Conservation (phyloP, 2,329 filamentous ascomycete genomes). For the Stagonosporopsis cucurbitacearum region DNA sequence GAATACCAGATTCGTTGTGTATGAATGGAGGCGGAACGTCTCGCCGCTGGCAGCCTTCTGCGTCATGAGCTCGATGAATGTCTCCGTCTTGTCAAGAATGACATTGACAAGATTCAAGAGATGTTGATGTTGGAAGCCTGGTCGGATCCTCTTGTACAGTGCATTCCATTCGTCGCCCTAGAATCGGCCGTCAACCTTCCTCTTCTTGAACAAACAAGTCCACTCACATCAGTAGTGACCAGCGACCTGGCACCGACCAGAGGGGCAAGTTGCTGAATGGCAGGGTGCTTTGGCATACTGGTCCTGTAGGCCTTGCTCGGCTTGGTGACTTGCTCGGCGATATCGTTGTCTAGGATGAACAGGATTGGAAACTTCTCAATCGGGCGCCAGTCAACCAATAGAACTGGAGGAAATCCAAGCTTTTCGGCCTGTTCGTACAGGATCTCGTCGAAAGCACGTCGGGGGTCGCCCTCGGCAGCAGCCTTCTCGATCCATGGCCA, state of each 20-base stretch:
- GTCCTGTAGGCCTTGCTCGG: constrained; percentile 19
- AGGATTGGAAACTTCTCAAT: constrained; percentile 24
- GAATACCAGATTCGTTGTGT: constrained; percentile 27
- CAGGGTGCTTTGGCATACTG: constrained; percentile 28
- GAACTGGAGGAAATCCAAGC: constrained; percentile 24
- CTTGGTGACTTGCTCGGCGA: constrained; percentile 27
- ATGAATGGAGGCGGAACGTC: constrained; percentile 20
- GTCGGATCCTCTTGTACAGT: constrained; percentile 21
- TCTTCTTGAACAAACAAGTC: too few relatives aligned
- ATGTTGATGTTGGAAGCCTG: constrained; percentile 24
- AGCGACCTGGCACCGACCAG: constrained; percentile 25
- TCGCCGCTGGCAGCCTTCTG: constrained; percentile 17
- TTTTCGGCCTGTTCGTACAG: constrained; percentile 26
- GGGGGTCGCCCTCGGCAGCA: constrained; percentile 22
- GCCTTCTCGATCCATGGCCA: constrained; percentile 29
- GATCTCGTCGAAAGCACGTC: constrained; percentile 27
- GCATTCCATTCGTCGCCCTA: constrained; percentile 23
- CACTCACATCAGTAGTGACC: constrained; percentile 27
- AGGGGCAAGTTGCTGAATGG: constrained; percentile 22
- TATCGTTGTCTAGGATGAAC: constrained; percentile 25
- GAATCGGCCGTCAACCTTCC: not conserved
- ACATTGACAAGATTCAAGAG: constrained; percentile 21
- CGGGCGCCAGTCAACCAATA: constrained; percentile 26
- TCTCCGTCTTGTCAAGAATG: constrained; percentile 37
- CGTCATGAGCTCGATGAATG: constrained; percentile 31